Percentiles rank a stretch among this genome's conserved stretches.
Evolutionary conservation across 139 green algal genomes (phyloP).

Genomic region (Picochlorum sp.): DNA sequence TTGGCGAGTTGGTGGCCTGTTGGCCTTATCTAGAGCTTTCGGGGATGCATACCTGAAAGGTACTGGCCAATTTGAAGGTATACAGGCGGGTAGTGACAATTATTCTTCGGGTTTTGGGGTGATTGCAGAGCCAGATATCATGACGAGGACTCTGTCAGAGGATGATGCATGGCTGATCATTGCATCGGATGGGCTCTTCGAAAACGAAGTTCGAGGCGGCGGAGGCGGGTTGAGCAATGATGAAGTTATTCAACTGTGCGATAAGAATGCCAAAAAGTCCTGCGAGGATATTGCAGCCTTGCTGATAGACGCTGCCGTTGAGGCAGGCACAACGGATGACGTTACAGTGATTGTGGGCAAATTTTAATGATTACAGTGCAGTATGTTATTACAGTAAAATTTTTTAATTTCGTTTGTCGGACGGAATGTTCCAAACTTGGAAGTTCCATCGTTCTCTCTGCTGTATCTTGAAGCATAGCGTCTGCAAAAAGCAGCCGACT

Average conservation of each 20-base stretch:
- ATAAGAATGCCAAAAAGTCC: neutral
- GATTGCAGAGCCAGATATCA: slow-evolving; percentile 65
- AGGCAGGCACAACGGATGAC: slow-evolving; percentile 69
- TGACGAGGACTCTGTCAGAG: slow-evolving; percentile 41
- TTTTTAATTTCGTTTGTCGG: too few species aligned
- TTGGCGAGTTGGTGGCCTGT: slow-evolving; percentile 89
- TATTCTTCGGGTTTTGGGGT: slow-evolving; percentile 80
- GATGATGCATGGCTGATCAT: slow-evolving; percentile 71
- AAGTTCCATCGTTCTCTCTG: too few species aligned
- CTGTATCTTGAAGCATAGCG: too few species aligned
- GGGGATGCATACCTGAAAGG: slow-evolving; percentile 93
- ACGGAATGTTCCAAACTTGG: too few species aligned
- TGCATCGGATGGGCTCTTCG: slow-evolving; percentile 76
- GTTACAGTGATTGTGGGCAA: slow-evolving; percentile 54
- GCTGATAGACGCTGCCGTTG: slow-evolving; percentile 37
- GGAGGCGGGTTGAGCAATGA: slow-evolving; percentile 76
- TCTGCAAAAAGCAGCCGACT: too few species aligned
- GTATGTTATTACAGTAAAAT: too few species aligned
- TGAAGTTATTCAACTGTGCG: slow-evolving; percentile 29
- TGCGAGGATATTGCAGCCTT: slow-evolving; percentile 27
- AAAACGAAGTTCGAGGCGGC: slow-evolving; percentile 74
- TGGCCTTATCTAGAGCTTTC: slow-evolving; percentile 91
- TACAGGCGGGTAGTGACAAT: slow-evolving; percentile 49
- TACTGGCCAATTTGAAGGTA: slow-evolving; percentile 81
- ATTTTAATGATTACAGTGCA: slow-evolving; percentile 15